phyloP scores from a whole-genome alignment of 331 rosid genomes.

The Saraca asoca region DNA sequence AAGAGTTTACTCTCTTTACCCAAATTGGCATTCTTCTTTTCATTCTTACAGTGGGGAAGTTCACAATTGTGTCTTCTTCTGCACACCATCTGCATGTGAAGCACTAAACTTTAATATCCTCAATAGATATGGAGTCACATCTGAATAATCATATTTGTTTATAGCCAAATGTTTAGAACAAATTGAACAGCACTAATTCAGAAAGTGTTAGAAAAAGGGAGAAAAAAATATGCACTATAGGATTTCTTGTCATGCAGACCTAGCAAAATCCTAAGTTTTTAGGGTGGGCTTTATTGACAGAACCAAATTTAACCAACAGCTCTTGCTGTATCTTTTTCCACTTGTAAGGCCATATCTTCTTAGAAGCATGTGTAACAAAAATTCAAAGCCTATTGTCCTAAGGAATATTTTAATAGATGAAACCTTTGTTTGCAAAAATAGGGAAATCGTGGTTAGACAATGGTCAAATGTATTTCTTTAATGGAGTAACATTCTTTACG shows the following conservation, averaged over 20 bases:
- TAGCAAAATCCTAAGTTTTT: constrained; percentile 14
- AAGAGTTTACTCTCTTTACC: constrained; percentile 39
- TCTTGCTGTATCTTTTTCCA: constrained; percentile 1
- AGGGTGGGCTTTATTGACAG: constrained; percentile 32
- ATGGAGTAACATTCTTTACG: constrained; percentile 22
- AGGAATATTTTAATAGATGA: constrained; percentile 1
- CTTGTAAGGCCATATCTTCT: constrained; percentile 15
- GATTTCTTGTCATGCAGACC: constrained; percentile 13
- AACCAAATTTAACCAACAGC: constrained; percentile 25
- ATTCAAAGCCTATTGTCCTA: constrained; percentile 28
- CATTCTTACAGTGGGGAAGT: constrained; percentile 69
- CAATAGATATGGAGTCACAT: not conserved
- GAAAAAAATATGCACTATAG: not conserved
- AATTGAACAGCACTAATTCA: not conserved
- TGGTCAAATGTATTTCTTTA: constrained; percentile 9
- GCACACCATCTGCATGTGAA: constrained; percentile 73
- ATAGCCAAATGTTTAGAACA: constrained; percentile 14
- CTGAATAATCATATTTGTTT: not conserved
- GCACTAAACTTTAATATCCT: not conserved
- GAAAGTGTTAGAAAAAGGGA: not conserved
- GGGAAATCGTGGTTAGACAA: not conserved
- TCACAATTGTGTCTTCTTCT: constrained; percentile 72
- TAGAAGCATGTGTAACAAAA: constrained; percentile 16
- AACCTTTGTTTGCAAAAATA: constrained; percentile 8
- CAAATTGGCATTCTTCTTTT: constrained; percentile 53